Evolutionary conservation across 78 protist species (phyloP), one percentile per base, ranked within the genome.

Genomic region (Corallochytrium limacisporum): DNA sequence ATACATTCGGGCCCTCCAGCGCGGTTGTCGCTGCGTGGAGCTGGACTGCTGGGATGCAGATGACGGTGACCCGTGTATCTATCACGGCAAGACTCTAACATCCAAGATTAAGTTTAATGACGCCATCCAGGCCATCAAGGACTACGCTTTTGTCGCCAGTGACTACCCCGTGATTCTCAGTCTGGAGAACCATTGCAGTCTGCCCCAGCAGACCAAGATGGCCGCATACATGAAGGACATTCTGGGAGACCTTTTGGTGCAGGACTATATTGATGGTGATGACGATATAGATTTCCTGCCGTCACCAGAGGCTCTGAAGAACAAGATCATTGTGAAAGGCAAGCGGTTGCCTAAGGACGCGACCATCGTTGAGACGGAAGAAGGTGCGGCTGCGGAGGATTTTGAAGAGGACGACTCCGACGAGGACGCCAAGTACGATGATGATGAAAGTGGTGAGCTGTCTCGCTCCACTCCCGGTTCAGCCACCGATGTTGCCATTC

Each of bases 1-100:
- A 56, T 84, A 84, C 57, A 38, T 75, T 0, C 38, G 33, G 0
- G 55, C 71, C 31, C 62, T 84, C 0, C 75, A 42, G 46, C n/a
- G 38, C 0, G 84, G 86, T 40, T 81, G 87, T 36, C 75, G 84
- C 35, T 86, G 91, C 65, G 79, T 86, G 9, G 91, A 86, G 65
- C 48, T 74, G 9, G 94, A 89, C 28, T 73, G 75, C 31, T 91
- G 92, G 92, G 94, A 89, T 60, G 93, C 90, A 1, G 36, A 40
- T 20, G 78, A 88, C 29, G 83, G 79, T 8, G 80, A 82, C 43
- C 97, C 95, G 20, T 51, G 85, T 40, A 71, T 91, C 50, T 72
- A 66, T 71, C 97, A 89, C 76, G 93, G 93, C 32, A 70, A 72
- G 67, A 87, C 97, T 15, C 74, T 82, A n/a, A 85, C 90, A 2